These are phyloP conservation scores for Lipomyces orientalis DNA, from an alignment of 805 yeast genomes.

Conservation along the genomic window DNA sequence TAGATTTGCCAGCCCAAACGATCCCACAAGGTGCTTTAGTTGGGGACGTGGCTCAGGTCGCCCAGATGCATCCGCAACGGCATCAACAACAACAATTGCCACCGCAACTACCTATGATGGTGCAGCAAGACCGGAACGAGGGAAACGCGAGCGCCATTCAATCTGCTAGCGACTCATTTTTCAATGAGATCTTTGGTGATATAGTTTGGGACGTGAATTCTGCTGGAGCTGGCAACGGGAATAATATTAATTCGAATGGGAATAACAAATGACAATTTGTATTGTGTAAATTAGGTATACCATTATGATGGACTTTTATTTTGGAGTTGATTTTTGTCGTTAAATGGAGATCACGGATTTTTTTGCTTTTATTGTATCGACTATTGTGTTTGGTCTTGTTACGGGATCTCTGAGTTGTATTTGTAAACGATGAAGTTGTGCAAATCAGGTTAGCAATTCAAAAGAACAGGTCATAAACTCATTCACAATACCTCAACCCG, in stretches of 20 bases:
- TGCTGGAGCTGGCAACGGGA: neutral
- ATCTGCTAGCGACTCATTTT: constrained; percentile 24
- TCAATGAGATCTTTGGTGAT: constrained; percentile 34
- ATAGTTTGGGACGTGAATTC: constrained; percentile 27
- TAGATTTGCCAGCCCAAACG: constrained; percentile 26
- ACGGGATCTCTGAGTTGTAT: too few species aligned
- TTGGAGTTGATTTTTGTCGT: neutral
- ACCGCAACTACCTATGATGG: constrained; percentile 15
- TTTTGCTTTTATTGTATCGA: too few species aligned
- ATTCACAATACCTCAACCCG: neutral
- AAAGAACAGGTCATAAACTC: neutral
- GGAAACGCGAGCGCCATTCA: neutral
- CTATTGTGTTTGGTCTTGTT: too few species aligned
- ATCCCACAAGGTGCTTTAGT: constrained; percentile 3
- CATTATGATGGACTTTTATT: neutral
- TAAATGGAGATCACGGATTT: too few species aligned
- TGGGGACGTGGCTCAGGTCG: neutral
- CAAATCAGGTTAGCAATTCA: too few species aligned
- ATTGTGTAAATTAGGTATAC: neutral
- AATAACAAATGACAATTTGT: neutral
- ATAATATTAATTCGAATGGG: neutral
- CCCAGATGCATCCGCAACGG: constrained; percentile 12
- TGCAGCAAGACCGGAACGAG: neutral
- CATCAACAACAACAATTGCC: constrained; percentile 8
- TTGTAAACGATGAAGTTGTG: too few species aligned